These are phyloP conservation scores for Malassezia brasiliensis DNA, from an alignment of 1,284 basidiomycete genomes.

Conservation along the genomic window DNA sequence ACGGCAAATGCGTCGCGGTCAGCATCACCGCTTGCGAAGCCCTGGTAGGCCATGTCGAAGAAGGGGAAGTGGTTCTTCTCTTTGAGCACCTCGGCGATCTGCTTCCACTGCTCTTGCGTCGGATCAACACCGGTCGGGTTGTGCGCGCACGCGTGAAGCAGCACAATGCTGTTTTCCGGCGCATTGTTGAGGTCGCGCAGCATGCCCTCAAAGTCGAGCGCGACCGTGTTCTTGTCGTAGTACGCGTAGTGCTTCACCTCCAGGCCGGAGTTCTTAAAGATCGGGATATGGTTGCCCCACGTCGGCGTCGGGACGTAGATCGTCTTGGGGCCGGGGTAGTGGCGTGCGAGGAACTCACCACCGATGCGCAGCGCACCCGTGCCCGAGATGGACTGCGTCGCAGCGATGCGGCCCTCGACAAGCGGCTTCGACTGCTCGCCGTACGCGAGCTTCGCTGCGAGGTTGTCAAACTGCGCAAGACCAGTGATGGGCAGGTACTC, in stretches of 20 bases:
- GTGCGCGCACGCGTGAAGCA: constrained; percentile 55
- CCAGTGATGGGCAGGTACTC: constrained; percentile 97
- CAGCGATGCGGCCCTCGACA: constrained; percentile 61
- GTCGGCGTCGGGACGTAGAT: constrained; percentile 91
- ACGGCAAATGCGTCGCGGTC: constrained; percentile 46
- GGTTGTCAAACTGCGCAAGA: constrained; percentile 74
- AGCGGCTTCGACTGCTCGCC: constrained; percentile 63
- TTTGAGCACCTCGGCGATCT: constrained; percentile 43
- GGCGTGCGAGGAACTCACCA: constrained; percentile 73
- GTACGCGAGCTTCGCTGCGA: constrained; percentile 84
- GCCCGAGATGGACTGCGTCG: constrained; percentile 93
- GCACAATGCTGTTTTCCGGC: constrained; percentile 52
- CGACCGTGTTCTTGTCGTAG: constrained; percentile 49
- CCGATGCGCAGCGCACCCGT: constrained; percentile 96
- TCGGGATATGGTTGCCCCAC: constrained; percentile 89
- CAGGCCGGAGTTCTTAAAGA: constrained; percentile 71
- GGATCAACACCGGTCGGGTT: constrained; percentile 51
- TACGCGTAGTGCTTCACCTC: constrained; percentile 78
- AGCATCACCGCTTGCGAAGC: constrained; percentile 44
- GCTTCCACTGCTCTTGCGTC: constrained; percentile 45
- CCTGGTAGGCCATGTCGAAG: constrained; percentile 81
- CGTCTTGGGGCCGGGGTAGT: constrained; percentile 75
- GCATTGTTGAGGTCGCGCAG: constrained; percentile 48
- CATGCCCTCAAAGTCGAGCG: constrained; percentile 48
- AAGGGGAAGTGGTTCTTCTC: constrained; percentile 82